Percentiles rank a stretch among this genome's conserved stretches.
phyloP scores from a whole-genome alignment of 1,139 yeast genomes.

The Kodamaea arcana region DNA sequence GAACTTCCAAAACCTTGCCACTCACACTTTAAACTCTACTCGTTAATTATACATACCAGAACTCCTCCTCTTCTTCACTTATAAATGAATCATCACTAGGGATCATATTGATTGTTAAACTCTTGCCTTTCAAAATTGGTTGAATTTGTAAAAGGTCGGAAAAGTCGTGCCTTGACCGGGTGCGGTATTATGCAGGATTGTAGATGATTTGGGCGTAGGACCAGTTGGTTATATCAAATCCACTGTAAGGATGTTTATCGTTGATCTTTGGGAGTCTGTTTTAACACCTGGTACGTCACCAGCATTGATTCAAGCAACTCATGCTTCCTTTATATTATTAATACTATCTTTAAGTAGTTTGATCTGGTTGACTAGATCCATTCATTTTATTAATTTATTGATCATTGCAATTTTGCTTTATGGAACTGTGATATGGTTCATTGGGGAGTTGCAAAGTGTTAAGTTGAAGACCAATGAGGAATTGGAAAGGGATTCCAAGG shows the following conservation, averaged over 20 bases:
- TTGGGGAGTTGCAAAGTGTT: slow-evolving; percentile 58
- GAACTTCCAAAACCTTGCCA: no score
- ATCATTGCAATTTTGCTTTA: slow-evolving; percentile 69
- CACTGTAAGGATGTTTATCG: slow-evolving; percentile 49
- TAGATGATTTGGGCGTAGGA: no score
- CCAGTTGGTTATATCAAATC: no score
- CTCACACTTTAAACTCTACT: not conserved
- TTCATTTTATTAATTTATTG: slow-evolving; percentile 74
- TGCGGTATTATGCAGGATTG: no score
- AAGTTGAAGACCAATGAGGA: slow-evolving; percentile 44
- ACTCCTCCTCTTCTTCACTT: slow-evolving; percentile 79
- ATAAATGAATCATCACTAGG: slow-evolving; percentile 49
- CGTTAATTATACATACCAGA: slow-evolving; percentile 50
- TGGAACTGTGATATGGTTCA: slow-evolving; percentile 84
- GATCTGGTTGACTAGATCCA: slow-evolving; percentile 59
- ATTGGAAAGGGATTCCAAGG: slow-evolving; percentile 16
- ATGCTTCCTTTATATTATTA: slow-evolving; percentile 58
- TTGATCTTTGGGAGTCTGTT: slow-evolving; percentile 82
- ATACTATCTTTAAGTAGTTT: slow-evolving; percentile 50
- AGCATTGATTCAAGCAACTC: slow-evolving; percentile 77
- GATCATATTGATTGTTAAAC: slow-evolving; percentile 14
- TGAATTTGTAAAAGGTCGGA: no score
- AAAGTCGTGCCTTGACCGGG: no score
- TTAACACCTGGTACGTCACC: slow-evolving; percentile 96
- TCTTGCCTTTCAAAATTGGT: no score